Evolutionary conservation across 371 early-diverging fungal species (phyloP).

Genomic region (Capillidium rhysosporum): DNA sequence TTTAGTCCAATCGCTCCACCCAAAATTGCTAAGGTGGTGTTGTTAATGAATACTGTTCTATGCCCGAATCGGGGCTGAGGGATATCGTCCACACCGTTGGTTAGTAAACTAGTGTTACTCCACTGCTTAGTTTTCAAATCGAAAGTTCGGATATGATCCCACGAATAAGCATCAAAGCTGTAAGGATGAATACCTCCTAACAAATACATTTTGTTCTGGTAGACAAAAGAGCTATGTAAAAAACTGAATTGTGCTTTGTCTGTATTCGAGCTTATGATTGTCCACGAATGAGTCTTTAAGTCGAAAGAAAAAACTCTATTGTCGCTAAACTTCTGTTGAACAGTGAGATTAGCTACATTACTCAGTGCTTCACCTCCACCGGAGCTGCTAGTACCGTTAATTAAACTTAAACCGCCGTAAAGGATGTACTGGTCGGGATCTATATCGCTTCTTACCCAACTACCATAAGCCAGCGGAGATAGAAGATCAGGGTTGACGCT

Average conservation of each 20-base stretch:
- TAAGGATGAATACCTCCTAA: not conserved
- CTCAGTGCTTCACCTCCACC: not conserved
- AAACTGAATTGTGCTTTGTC: not conserved
- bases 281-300: not conserved
- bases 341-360: not conserved
- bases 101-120: not conserved
- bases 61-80: not conserved
- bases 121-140: not conserved
- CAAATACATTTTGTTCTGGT: not conserved
- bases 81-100: not conserved
- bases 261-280: not conserved
- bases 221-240: not conserved
- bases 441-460: not conserved
- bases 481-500: not conserved
- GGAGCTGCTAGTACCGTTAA: not conserved
- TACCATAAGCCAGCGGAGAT: not conserved
- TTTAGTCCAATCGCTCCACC: not conserved
- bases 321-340: not conserved
- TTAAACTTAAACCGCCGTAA: not conserved
- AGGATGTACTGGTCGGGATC: not conserved
- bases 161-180: not conserved
- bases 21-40: not conserved
- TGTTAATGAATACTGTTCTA: not conserved
- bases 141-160: not conserved
- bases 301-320: not conserved